Evolutionary conservation across 2,329 filamentous ascomycete species (phyloP).

Genomic region (Furcasterigmium sp.): DNA sequence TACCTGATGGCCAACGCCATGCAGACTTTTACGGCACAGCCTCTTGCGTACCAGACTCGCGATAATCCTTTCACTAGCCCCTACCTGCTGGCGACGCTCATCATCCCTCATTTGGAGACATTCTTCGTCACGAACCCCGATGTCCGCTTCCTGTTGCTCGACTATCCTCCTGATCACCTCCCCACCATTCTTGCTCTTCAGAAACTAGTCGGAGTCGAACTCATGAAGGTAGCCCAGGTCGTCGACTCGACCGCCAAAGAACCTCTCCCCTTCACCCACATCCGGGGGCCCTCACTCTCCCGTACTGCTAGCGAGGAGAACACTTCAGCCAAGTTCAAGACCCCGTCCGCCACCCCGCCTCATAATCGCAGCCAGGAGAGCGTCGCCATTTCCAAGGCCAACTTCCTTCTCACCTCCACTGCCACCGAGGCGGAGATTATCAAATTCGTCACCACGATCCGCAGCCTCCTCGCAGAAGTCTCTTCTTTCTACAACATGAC

Average conservation of each 20-base stretch:
- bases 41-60: slow-evolving; percentile 41
- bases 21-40: slow-evolving; percentile 50
- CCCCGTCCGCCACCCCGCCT: slow-evolving; percentile 6
- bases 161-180: slow-evolving; percentile 53
- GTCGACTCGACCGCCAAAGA: slow-evolving; percentile 37
- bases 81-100: slow-evolving; percentile 48
- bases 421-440: slow-evolving; percentile 50
- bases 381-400: slow-evolving; percentile 41
- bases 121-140: slow-evolving; percentile 49
- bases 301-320: slow-evolving; percentile 12
- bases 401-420: slow-evolving; percentile 51
- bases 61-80: slow-evolving; percentile 51
- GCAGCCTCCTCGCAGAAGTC: slow-evolving; percentile 40
- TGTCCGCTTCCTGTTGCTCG: slow-evolving; percentile 52
- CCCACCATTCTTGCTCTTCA: slow-evolving; percentile 53
- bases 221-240: slow-evolving; percentile 56
- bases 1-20: slow-evolving; percentile 57
- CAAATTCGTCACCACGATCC: slow-evolving; percentile 47
- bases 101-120: slow-evolving; percentile 56
- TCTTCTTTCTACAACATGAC: slow-evolving; percentile 42
- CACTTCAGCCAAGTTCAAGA: neutral
- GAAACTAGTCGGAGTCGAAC: slow-evolving; percentile 47
- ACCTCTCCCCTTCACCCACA: slow-evolving; percentile 29
- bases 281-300: slow-evolving; percentile 27
- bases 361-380: slow-evolving; percentile 6